Conservation (phyloP, 345 rosid species). For the Clarkia xantiana region DNA sequence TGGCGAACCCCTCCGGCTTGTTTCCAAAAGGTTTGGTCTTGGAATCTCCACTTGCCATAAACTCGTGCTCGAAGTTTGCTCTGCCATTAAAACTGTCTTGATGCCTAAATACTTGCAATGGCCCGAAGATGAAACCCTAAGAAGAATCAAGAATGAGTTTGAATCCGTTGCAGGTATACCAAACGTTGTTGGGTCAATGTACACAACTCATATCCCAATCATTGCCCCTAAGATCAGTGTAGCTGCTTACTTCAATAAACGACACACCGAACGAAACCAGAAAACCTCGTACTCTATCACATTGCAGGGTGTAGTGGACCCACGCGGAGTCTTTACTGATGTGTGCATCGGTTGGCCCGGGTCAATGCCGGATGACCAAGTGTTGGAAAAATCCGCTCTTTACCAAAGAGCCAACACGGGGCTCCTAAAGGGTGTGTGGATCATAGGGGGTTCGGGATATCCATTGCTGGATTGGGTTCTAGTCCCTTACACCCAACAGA, state of each 20-base stretch:
- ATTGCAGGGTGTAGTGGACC: constrained; percentile 17
- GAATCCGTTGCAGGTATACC: constrained; percentile 15
- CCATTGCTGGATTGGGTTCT: constrained; percentile 16
- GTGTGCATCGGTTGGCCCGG: constrained; percentile 22
- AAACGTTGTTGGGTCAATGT: constrained; percentile 16
- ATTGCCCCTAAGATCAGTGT: constrained; percentile 20
- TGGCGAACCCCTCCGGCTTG: constrained; percentile 17
- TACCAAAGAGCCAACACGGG: constrained; percentile 14
- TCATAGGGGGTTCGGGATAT: constrained; percentile 13
- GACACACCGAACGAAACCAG: constrained; percentile 19
- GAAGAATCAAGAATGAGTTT: constrained; percentile 8
- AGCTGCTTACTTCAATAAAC: constrained; percentile 15
- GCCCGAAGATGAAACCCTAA: constrained; percentile 11
- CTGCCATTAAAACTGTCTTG: constrained; percentile 11
- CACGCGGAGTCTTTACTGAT: constrained; percentile 14
- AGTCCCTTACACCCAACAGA: constrained; percentile 16
- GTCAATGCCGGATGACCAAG: constrained; percentile 16
- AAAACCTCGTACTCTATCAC: constrained; percentile 20
- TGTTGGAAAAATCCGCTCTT: constrained; percentile 17
- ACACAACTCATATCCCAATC: constrained; percentile 17
- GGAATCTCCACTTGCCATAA: constrained; percentile 20
- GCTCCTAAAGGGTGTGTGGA: constrained; percentile 16
- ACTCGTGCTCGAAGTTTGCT: constrained; percentile 15
- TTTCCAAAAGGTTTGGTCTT: constrained; percentile 16
- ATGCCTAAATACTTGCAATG: constrained; percentile 18